A percentile compares a stretch with the other conserved stretches of the same genome.
Evolutionary conservation across 345 rosid species (phyloP).

Genomic region (Erodium maritimum): DNA sequence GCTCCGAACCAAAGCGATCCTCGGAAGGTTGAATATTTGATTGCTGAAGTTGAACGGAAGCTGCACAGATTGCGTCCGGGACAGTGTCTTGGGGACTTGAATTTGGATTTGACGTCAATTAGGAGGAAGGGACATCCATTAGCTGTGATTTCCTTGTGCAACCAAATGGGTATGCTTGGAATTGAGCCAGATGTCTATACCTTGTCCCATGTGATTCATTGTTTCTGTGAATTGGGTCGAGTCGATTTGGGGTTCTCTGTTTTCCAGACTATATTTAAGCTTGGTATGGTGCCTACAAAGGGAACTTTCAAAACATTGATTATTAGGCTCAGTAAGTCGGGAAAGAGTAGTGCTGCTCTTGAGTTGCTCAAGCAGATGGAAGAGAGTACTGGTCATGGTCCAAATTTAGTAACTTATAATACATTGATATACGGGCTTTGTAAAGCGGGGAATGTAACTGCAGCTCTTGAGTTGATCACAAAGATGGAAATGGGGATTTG

Average conservation of each 20-base stretch:
- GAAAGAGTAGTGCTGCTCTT: neutral
- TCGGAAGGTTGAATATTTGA: neutral
- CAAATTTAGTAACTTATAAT: neutral
- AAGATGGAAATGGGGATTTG: neutral
- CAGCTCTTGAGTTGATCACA: neutral
- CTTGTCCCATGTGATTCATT: neutral
- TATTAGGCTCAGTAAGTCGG: neutral
- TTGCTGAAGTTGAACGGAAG: too few relatives aligned
- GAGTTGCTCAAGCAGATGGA: neutral
- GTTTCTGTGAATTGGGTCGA: neutral
- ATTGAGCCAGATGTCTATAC: neutral
- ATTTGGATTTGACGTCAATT: neutral
- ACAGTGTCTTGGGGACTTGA: too few relatives aligned
- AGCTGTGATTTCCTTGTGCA: neutral
- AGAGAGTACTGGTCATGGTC: neutral
- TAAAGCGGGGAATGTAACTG: neutral
- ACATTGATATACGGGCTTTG: neutral
- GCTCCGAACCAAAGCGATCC: neutral
- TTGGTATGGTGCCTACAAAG: neutral
- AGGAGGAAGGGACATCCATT: neutral
- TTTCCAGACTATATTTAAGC: neutral
- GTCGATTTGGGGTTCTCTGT: neutral
- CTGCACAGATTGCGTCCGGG: too few relatives aligned
- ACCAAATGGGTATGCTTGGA: neutral
- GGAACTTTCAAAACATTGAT: neutral